These are phyloP conservation scores for Solanum chaucha DNA, from an alignment of 257 asterid genomes.

Conservation along the genomic window DNA sequence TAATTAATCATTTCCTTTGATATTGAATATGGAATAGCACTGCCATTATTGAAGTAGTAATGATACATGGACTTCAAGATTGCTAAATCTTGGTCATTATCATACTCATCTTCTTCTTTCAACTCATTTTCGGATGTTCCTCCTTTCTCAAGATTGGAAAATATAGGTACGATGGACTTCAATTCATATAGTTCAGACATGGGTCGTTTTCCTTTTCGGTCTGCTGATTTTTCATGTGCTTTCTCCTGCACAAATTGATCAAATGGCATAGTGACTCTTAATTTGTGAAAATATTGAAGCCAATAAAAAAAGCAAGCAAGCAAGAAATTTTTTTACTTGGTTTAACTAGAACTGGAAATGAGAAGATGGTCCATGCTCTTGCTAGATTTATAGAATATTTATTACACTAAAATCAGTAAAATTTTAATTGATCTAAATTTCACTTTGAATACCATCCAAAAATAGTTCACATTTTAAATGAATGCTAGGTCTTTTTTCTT, in stretches of 20 bases:
- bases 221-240: not conserved
- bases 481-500: too few relatives aligned
- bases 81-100: not conserved
- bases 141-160: not conserved
- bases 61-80: too few relatives aligned
- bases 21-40: not conserved
- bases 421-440: too few relatives aligned
- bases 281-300: not conserved
- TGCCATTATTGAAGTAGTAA: not conserved
- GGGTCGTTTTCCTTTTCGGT: not conserved
- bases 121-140: not conserved
- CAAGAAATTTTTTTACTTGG: not conserved
- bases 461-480: not conserved
- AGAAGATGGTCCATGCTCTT: not conserved
- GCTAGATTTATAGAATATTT: not conserved
- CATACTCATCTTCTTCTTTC: not conserved
- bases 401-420: not conserved
- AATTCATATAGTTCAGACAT: not conserved
- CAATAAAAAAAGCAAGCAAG: not conserved
- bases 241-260: not conserved
- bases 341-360: not conserved
- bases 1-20: not conserved
- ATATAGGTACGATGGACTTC: not conserved
- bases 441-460: too few relatives aligned
- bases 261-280: not conserved